These are phyloP conservation scores for Hericium erinaceus DNA, from an alignment of 768 basidiomycete genomes.

Conservation along the genomic window DNA sequence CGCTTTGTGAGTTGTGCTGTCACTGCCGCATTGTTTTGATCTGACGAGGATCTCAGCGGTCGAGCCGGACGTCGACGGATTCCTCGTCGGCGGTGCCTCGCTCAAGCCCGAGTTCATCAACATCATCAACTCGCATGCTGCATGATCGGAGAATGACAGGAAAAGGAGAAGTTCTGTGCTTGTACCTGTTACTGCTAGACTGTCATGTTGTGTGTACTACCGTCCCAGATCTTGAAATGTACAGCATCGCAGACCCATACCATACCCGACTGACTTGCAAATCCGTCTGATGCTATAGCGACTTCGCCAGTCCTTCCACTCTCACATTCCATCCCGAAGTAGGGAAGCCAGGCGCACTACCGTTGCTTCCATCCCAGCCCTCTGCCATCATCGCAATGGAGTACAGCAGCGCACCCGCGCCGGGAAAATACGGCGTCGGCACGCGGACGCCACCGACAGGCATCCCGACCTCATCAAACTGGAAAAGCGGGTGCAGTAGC, in stretches of 20 bases:
- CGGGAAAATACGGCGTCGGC: conserved; percentile 53
- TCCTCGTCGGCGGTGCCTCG: conserved; percentile 96
- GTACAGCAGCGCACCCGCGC: conserved; percentile 41
- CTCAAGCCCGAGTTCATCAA: conserved; percentile 95
- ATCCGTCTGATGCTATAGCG: not conserved
- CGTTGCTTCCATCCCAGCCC: conserved; percentile 45
- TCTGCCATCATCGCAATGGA: conserved; percentile 49
- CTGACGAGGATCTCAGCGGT: conserved; percentile 34
- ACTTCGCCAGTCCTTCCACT: not conserved
- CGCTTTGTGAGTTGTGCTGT: conserved; percentile 57
- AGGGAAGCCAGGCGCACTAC: conserved; percentile 31
- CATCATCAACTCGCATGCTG: conserved; percentile 59
- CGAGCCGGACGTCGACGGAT: conserved; percentile 87
- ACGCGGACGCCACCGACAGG: conserved; percentile 46
- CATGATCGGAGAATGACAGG: not conserved
- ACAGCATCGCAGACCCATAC: not conserved
- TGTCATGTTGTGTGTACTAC: too few species aligned
- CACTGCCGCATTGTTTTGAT: not conserved
- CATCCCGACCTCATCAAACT: conserved; percentile 54
- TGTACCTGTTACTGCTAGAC: not conserved
- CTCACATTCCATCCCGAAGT: not conserved
- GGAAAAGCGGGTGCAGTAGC: conserved; percentile 44
- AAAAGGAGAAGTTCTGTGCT: not conserved
- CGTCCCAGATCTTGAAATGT: too few species aligned
- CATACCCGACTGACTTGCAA: not conserved